Conservation (phyloP, 169 alveolate species). For the Plasmodium coatneyi region DNA sequence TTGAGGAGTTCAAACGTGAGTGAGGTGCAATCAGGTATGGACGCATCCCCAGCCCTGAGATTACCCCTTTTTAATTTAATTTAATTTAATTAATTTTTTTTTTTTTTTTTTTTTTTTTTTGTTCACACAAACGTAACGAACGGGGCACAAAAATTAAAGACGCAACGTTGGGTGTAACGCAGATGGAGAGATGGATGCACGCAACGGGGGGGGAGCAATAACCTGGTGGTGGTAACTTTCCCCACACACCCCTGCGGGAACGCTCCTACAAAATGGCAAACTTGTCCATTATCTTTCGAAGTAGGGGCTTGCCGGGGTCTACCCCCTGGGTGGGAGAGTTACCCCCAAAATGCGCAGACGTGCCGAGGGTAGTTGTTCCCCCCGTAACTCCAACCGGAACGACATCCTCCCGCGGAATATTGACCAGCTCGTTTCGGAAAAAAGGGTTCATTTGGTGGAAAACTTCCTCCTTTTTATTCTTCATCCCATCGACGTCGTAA, state of each 20-base stretch:
- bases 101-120: background rate
- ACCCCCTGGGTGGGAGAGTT: background rate
- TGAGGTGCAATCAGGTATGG: background rate
- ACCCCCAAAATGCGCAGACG: background rate
- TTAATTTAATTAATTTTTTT: no score
- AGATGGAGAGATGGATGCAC: background rate
- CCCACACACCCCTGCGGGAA: background rate
- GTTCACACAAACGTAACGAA: background rate
- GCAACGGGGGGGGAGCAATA: background rate
- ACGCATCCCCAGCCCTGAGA: background rate
- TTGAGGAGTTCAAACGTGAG: background rate
- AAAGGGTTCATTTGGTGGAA: background rate
- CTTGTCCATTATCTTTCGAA: conserved; percentile 36
- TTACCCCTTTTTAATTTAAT: background rate
- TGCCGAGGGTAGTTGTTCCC: background rate
- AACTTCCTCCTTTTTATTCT: background rate
- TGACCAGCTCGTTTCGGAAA: background rate
- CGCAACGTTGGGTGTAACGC: background rate
- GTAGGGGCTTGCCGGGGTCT: background rate
- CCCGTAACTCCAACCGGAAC: background rate
- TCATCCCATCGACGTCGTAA: conserved; percentile 7
- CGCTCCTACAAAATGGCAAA: background rate
- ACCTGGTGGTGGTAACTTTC: background rate
- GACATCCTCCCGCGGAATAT: background rate
- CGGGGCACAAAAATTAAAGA: background rate